These are phyloP conservation scores for Fraxinus latifolia DNA, from an alignment of 305 asterid species.

Conservation along the genomic window DNA sequence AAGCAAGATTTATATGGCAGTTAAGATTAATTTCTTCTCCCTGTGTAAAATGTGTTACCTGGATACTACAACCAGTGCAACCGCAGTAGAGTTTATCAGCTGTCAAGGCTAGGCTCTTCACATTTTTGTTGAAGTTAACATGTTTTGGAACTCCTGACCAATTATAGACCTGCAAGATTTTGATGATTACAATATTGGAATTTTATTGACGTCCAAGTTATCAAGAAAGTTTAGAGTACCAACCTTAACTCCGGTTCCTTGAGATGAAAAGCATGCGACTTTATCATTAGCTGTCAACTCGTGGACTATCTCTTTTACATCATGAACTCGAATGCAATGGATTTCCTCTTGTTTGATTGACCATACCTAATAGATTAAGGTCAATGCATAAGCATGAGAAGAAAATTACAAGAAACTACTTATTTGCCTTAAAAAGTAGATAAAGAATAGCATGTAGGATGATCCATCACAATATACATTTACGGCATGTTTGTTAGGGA, in stretches of 20 bases:
- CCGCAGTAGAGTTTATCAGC: conserved; percentile 76
- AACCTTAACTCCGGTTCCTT: conserved; percentile 75
- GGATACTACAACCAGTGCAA: conserved; percentile 63
- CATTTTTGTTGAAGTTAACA: conserved; percentile 64
- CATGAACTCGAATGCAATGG: conserved; percentile 73
- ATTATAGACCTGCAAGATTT: conserved; percentile 51
- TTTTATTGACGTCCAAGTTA: not conserved
- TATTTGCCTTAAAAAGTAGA: not conserved
- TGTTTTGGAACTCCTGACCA: conserved; percentile 69
- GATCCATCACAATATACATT: not conserved
- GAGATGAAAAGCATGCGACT: conserved; percentile 62
- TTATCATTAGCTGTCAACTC: conserved; percentile 53
- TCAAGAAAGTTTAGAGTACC: conserved; percentile 4
- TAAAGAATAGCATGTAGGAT: not conserved
- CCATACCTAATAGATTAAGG: conserved; percentile 51
- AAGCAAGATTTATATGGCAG: not conserved
- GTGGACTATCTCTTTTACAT: conserved; percentile 64
- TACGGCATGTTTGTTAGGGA: not conserved
- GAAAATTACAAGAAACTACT: not conserved
- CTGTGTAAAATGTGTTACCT: conserved; percentile 33
- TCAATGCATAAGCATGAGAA: not conserved
- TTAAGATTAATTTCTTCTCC: not conserved
- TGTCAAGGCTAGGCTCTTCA: conserved; percentile 49
- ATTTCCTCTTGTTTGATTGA: conserved; percentile 72
- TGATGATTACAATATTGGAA: not conserved